Percentiles rank a stretch among this genome's conserved stretches.
These are phyloP conservation scores for Phytopythium helicoides DNA, from an alignment of 352 stramenopile genomes.

Conservation along the genomic window DNA sequence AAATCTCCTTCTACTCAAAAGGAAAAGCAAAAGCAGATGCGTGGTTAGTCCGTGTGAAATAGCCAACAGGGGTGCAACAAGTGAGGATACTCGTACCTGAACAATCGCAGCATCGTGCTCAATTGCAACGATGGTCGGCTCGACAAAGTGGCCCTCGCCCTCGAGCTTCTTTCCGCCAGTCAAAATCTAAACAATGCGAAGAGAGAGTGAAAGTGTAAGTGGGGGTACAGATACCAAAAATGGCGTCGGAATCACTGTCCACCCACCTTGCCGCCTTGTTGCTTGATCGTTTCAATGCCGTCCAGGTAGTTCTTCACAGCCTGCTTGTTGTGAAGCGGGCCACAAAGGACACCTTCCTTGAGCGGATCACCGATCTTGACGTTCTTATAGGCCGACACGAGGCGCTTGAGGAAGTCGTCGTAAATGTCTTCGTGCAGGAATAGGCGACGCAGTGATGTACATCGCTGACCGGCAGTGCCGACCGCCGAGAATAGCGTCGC, in stretches of 20 bases:
- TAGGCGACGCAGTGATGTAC: conserved; percentile 90
- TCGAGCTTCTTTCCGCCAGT: conserved; percentile 82
- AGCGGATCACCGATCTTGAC: conserved; percentile 89
- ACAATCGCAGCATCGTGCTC: conserved; percentile 78
- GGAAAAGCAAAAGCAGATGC: background rate
- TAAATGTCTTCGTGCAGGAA: conserved; percentile 91
- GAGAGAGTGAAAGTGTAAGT: background rate
- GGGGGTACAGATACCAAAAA: background rate
- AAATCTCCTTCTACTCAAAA: conserved; percentile 80
- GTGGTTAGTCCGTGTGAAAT: background rate
- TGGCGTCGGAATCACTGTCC: background rate
- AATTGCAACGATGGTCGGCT: conserved; percentile 90
- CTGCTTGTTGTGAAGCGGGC: conserved; percentile 62
- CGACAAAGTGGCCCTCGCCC: conserved; percentile 86
- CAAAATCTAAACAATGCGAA: conserved; percentile 57
- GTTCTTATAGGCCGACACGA: conserved; percentile 85
- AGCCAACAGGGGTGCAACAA: background rate
- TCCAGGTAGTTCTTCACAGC: conserved; percentile 9
- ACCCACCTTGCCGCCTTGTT: conserved; percentile 81
- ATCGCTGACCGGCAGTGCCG: conserved; percentile 90
- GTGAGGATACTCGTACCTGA: conserved; percentile 21
- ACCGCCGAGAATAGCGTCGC: conserved; percentile 90
- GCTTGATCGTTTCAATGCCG: conserved; percentile 57
- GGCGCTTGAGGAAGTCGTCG: conserved; percentile 83
- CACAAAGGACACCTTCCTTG: conserved; percentile 80